Evolutionary conservation across 371 early-diverging fungal genomes (phyloP).

Genomic region (Syncephalastrum contaminatum): DNA sequence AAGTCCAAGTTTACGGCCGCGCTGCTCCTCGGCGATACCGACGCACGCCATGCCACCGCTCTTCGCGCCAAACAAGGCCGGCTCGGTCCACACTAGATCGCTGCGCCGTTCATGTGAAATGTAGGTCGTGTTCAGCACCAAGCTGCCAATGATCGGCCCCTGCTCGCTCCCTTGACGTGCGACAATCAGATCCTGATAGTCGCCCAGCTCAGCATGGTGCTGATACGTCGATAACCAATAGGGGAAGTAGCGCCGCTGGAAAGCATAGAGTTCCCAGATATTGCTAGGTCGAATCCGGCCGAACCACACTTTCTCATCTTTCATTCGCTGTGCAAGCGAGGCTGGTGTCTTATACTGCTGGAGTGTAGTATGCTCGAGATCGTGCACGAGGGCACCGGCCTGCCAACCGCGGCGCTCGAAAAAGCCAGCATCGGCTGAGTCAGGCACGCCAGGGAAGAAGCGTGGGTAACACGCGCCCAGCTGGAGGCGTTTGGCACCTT

Average conservation of each 20-base stretch:
- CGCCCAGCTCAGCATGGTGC: conserved; percentile 44
- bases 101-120: conserved; percentile 28
- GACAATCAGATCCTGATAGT: conserved; percentile 43
- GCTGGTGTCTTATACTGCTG: conserved; percentile 24
- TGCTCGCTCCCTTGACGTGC: conserved; percentile 30
- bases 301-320: conserved; percentile 35
- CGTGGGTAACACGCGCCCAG: conserved; percentile 48
- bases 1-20: conserved; percentile 44
- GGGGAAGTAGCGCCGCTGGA: conserved; percentile 38
- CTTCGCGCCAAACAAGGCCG: conserved; percentile 20
- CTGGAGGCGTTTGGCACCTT: conserved; percentile 6
- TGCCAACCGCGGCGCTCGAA: conserved; percentile 43
- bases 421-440: conserved; percentile 20
- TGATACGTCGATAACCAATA: conserved; percentile 42
- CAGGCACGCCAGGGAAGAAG: conserved; percentile 48
- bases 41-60: conserved; percentile 54
- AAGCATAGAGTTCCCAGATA: conserved; percentile 28
- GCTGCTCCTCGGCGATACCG: conserved; percentile 37
- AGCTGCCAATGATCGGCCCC: conserved; percentile 33
- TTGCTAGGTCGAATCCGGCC: conserved; percentile 24
- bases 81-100: conserved; percentile 42
- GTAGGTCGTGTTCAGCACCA: conserved; percentile 26
- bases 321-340: conserved; percentile 25
- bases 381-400: conserved; percentile 19
- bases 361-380: conserved; percentile 28